Evolutionary conservation across 306 rosid genomes (phyloP).

Genomic region (Glycine tomentella): DNA sequence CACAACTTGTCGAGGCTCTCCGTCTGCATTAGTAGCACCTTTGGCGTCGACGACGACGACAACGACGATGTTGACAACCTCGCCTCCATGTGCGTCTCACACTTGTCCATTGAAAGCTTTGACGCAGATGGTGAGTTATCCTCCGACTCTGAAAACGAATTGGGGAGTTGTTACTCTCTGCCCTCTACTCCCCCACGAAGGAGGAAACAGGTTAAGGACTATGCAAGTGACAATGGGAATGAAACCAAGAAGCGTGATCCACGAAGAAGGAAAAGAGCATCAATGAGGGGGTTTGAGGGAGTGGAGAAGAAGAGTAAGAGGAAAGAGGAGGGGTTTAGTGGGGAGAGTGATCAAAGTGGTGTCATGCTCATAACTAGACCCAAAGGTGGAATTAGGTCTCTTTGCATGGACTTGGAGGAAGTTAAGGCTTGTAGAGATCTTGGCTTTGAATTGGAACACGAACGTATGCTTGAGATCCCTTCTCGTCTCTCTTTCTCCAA

Average conservation of each 20-base stretch:
- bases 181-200: constrained; percentile 65
- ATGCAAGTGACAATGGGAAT: constrained; percentile 66
- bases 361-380: constrained; percentile 72
- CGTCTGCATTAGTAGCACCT: constrained; percentile 59
- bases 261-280: constrained; percentile 42
- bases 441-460: constrained; percentile 81
- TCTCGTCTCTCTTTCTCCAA: constrained; percentile 54
- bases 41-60: neutral
- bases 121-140: constrained; percentile 63
- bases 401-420: constrained; percentile 86
- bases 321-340: constrained; percentile 38
- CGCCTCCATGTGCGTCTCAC: constrained; percentile 41
- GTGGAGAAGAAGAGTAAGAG: constrained; percentile 25
- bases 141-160: constrained; percentile 68
- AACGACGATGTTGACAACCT: constrained; percentile 27
- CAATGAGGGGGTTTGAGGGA: constrained; percentile 47
- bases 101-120: constrained; percentile 63
- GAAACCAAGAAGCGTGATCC: neutral
- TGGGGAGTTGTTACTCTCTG: constrained; percentile 56
- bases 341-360: constrained; percentile 45
- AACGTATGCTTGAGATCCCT: constrained; percentile 58
- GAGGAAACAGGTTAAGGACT: constrained; percentile 57
- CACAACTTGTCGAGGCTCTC: constrained; percentile 72
- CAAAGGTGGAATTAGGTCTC: constrained; percentile 72
- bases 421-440: constrained; percentile 91